phyloP scores from a whole-genome alignment of 2,329 filamentous ascomycete species.

The Hypoxylon rubiginosum region DNA sequence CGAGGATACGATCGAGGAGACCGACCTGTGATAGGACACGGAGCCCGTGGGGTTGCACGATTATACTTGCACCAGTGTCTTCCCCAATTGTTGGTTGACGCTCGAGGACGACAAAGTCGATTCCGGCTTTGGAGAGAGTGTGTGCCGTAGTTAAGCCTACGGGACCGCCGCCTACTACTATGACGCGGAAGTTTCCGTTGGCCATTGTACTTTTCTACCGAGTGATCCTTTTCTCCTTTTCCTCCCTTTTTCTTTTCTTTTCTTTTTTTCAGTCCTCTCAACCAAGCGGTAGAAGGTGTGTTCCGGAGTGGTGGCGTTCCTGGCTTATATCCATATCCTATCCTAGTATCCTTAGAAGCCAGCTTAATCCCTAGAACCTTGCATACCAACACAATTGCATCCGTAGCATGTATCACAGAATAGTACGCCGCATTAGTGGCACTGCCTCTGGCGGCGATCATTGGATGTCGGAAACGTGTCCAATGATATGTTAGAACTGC shows the following conservation, averaged over 20 bases:
- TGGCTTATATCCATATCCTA: too few species aligned
- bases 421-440: too few species aligned
- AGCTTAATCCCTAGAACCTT: too few species aligned
- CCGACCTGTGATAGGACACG: conserved; percentile 36
- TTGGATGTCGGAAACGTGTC: not conserved
- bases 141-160: conserved; percentile 51
- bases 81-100: conserved; percentile 22
- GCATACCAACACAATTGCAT: too few species aligned
- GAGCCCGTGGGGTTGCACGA: conserved; percentile 25
- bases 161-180: conserved; percentile 51
- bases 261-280: not conserved
- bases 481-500: too few species aligned
- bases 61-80: conserved; percentile 35
- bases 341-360: too few species aligned
- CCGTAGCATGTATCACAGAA: too few species aligned
- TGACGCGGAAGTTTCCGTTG: conserved; percentile 40
- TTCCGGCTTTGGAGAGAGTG: conserved; percentile 48
- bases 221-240: not conserved
- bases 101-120: conserved; percentile 58
- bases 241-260: not conserved
- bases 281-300: not conserved
- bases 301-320: too few species aligned
- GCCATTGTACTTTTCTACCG: conserved; percentile 7
- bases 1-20: conserved; percentile 21
- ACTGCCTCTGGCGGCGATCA: too few species aligned